phyloP scores from a whole-genome alignment of 192 early-diverging fungal species.

The Lobosporangium transversale region DNA sequence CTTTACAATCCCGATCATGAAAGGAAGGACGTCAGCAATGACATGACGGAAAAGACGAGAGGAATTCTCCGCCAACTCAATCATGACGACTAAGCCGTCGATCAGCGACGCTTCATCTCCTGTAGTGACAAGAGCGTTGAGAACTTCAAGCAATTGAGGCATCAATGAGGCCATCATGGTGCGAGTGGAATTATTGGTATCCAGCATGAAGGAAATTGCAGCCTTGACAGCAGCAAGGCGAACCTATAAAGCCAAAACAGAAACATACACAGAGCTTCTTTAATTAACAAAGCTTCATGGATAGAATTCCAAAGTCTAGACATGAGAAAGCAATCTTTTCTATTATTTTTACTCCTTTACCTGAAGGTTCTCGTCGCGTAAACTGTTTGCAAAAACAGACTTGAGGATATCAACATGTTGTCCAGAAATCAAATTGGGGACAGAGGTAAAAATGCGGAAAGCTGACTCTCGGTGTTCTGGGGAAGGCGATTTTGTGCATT shows the following conservation, averaged over 20 bases:
- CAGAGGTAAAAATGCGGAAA: conserved; percentile 89
- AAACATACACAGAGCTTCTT: too few relatives aligned
- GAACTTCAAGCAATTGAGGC: conserved; percentile 84
- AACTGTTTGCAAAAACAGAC: conserved; percentile 75
- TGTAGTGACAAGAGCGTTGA: conserved; percentile 73
- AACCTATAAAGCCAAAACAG: conserved; percentile 67
- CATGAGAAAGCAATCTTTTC: too few relatives aligned
- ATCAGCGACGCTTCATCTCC: conserved; percentile 79
- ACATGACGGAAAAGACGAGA: conserved; percentile 88
- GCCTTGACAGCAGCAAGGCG: conserved; percentile 83
- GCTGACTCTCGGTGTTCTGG: conserved; percentile 86
- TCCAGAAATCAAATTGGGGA: conserved; percentile 79
- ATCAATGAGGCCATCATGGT: conserved; percentile 73
- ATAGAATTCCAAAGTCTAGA: too few relatives aligned
- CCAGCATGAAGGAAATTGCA: conserved; percentile 78
- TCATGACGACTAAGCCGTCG: conserved; percentile 78
- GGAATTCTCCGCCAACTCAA: conserved; percentile 86
- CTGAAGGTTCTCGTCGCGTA: conserved; percentile 74
- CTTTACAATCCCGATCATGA: conserved; percentile 80
- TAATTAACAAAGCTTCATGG: too few relatives aligned
- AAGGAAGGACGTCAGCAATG: conserved; percentile 76
- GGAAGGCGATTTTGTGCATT: conserved; percentile 80
- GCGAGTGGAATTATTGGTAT: conserved; percentile 66
- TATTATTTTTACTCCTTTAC: too few relatives aligned
- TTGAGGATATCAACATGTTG: conserved; percentile 78